phyloP scores from a whole-genome alignment of 805 yeast species.

The Kodamaea restingae region DNA sequence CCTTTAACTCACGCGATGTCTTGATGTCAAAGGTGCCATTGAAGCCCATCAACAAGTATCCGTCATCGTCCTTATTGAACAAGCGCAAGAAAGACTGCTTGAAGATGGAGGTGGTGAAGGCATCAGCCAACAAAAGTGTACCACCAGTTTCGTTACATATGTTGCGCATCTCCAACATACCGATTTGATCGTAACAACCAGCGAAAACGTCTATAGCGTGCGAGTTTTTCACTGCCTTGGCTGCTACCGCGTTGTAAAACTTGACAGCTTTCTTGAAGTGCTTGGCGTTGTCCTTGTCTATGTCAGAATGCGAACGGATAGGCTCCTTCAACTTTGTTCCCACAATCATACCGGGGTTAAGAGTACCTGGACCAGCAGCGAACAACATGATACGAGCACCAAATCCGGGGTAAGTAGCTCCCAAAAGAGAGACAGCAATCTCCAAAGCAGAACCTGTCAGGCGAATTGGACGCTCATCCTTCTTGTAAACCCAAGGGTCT shows the following conservation, averaged over 20 bases:
- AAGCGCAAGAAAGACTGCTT: constrained; percentile 86
- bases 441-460: constrained; percentile 91
- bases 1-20: constrained; percentile 81
- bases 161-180: constrained; percentile 89
- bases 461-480: constrained; percentile 81
- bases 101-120: constrained; percentile 91
- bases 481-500: constrained; percentile 87
- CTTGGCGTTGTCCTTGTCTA: constrained; percentile 83
- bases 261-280: constrained; percentile 83
- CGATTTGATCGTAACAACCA: constrained; percentile 95
- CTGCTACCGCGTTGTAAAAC: constrained; percentile 71
- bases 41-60: constrained; percentile 83
- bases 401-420: constrained; percentile 75
- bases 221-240: constrained; percentile 63
- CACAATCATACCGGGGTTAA: constrained; percentile 92
- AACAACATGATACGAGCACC: constrained; percentile 89
- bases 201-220: constrained; percentile 89
- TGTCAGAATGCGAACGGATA: constrained; percentile 94
- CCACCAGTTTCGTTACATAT: constrained; percentile 88
- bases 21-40: constrained; percentile 85
- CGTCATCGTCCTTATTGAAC: constrained; percentile 83
- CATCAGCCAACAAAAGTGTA: constrained; percentile 79
- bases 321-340: constrained; percentile 91
- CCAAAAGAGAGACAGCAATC: constrained; percentile 77
- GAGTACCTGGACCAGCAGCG: constrained; percentile 93